Conservation (phyloP, 495 filamentous ascomycete genomes). For the Ascobolus immersus region DNA sequence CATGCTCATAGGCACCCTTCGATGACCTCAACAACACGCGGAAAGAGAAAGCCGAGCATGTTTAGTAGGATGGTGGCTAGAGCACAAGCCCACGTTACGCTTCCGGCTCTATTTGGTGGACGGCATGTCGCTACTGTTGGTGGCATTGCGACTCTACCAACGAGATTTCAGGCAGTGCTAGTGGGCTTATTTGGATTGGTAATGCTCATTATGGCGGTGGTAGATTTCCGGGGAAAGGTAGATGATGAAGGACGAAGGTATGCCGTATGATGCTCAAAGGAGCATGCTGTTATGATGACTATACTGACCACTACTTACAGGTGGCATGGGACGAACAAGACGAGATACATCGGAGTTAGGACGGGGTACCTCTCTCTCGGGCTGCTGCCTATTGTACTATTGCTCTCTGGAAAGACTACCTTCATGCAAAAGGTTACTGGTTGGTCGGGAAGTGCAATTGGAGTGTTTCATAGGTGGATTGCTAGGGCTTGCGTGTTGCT, state of each 20-base stretch:
- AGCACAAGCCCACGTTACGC: too few relatives aligned
- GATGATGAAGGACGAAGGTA: background rate
- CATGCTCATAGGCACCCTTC: too few relatives aligned
- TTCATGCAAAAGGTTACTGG: conserved; percentile 29
- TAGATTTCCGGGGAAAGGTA: background rate
- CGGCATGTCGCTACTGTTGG: conserved; percentile 11
- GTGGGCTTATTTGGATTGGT: conserved; percentile 14
- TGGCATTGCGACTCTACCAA: conserved; percentile 14
- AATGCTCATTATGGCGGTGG: conserved; percentile 9
- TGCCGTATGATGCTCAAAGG: background rate
- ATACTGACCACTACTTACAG: background rate
- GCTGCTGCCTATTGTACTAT: conserved; percentile 26
- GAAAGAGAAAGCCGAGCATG: too few relatives aligned
- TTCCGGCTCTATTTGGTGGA: conserved; percentile 13
- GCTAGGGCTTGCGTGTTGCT: conserved; percentile 28
- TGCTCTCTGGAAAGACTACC: conserved; percentile 31
- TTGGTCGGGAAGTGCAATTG: conserved; percentile 29
- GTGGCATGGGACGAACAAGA: conserved; percentile 1
- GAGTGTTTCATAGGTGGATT: conserved; percentile 31
- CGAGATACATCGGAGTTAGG: conserved; percentile 24
- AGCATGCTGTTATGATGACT: background rate
- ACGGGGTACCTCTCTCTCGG: conserved; percentile 27
- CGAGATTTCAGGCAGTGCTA: conserved; percentile 10
- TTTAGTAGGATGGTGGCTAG: too few relatives aligned
- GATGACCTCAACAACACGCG: too few relatives aligned